Evolutionary conservation across 2,329 filamentous ascomycete species (phyloP).

Genomic region (Massarina eburnea): DNA sequence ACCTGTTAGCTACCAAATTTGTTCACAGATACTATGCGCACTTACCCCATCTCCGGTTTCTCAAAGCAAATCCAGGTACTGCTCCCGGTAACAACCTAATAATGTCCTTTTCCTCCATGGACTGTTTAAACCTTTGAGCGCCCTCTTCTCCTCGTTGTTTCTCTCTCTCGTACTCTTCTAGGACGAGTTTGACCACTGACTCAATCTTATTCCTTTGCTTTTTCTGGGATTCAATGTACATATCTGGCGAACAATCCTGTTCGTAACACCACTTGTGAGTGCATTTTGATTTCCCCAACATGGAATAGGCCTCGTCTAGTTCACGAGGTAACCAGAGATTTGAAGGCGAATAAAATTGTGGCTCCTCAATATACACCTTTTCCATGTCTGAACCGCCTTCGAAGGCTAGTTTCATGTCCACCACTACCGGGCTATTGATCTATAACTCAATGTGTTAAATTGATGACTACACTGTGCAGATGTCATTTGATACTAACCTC

Average conservation of each 20-base stretch:
- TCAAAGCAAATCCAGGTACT: background rate
- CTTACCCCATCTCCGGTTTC: conserved; percentile 5
- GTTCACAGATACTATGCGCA: background rate
- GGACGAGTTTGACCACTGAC: background rate
- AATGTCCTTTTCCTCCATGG: background rate
- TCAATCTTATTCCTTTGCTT: background rate
- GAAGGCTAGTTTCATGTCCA: conserved; percentile 1
- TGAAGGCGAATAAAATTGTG: background rate
- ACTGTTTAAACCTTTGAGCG: background rate
- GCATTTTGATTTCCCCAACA: too few species aligned
- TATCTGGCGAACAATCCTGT: too few species aligned
- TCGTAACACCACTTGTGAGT: too few species aligned
- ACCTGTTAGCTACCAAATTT: background rate
- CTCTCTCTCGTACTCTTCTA: background rate
- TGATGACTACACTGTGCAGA: background rate
- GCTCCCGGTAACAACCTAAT: background rate
- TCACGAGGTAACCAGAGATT: too few species aligned
- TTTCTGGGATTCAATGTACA: too few species aligned
- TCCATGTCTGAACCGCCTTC: background rate
- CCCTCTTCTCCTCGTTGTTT: background rate
- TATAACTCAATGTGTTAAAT: background rate
- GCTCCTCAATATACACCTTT: background rate
- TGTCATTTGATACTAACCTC: background rate
- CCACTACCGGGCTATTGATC: conserved; percentile 2
- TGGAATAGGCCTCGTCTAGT: too few species aligned